Conservation (phyloP, 108 stramenopile genomes). For the Pseudonitzschia delicatissima region DNA sequence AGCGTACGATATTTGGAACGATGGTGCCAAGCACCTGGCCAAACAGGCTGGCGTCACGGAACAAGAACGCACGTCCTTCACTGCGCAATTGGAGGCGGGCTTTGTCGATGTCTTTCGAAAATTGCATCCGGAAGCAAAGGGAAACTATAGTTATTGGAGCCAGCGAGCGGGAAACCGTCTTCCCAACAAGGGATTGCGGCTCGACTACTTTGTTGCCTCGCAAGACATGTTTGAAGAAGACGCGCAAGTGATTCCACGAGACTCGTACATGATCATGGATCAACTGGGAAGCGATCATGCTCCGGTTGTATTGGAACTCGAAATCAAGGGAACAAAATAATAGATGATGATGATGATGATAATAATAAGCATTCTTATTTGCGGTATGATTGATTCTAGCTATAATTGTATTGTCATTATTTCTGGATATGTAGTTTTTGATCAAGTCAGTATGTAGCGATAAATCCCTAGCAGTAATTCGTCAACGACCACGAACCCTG, state of each 20-base stretch:
- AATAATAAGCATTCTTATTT: not conserved
- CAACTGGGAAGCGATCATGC: slow-evolving; percentile 83
- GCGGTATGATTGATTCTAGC: not conserved
- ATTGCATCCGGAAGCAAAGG: slow-evolving; percentile 74
- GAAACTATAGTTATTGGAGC: slow-evolving; percentile 92
- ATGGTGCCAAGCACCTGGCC: slow-evolving; percentile 87
- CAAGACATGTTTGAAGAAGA: slow-evolving; percentile 59
- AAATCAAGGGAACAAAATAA: slow-evolving; percentile 36
- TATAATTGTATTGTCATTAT: not conserved
- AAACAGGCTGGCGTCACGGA: slow-evolving; percentile 88
- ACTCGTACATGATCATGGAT: slow-evolving; percentile 78
- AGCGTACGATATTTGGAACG: slow-evolving; percentile 87
- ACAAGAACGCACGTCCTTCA: slow-evolving; percentile 84
- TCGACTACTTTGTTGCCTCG: slow-evolving; percentile 89
- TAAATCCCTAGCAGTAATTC: too few relatives aligned
- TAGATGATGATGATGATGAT: not conserved
- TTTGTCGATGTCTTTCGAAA: slow-evolving; percentile 87
- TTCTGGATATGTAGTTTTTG: too few relatives aligned
- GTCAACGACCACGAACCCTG: too few relatives aligned
- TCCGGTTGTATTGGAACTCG: slow-evolving; percentile 77
- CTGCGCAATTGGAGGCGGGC: slow-evolving; percentile 64
- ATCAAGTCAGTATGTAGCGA: too few relatives aligned
- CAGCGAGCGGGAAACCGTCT: slow-evolving; percentile 80
- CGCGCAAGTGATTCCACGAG: slow-evolving; percentile 61
- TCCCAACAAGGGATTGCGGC: slow-evolving; percentile 90